Evolutionary conservation across 441 rosid genomes (phyloP).

Genomic region (Populus hybrid): DNA sequence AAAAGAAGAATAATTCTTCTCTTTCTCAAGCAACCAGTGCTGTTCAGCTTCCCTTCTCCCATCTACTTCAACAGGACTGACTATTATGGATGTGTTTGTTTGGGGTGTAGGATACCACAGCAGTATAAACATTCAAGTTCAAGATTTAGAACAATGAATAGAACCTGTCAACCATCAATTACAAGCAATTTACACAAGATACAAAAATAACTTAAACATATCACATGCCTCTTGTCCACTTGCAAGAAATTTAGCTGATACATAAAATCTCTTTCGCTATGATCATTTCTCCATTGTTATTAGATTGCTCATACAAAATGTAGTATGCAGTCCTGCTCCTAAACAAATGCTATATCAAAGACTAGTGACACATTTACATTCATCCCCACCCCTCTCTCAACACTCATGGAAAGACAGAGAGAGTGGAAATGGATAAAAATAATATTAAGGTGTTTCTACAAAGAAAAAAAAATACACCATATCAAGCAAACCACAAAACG

Average conservation of each 20-base stretch:
- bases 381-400: background rate
- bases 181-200: background rate
- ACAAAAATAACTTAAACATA: background rate
- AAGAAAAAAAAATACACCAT: background rate
- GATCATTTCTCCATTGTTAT: background rate
- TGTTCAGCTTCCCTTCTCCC: too few relatives aligned
- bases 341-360: background rate
- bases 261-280: background rate
- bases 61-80: background rate
- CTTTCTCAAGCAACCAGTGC: too few relatives aligned
- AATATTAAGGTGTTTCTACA: background rate
- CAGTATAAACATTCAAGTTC: background rate
- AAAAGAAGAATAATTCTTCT: too few relatives aligned
- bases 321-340: background rate
- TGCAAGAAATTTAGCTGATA: too few relatives aligned
- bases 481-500: background rate
- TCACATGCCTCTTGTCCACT: too few relatives aligned
- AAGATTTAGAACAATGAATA: background rate
- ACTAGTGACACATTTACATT: background rate
- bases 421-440: background rate
- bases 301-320: background rate
- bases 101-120: background rate
- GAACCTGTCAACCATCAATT: background rate
- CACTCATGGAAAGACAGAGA: background rate
- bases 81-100: background rate